A percentile compares a stretch with the other conserved stretches of the same genome.
phyloP scores from a whole-genome alignment of 2,329 filamentous ascomycete species.

The Phialemonium atrogriseum region DNA sequence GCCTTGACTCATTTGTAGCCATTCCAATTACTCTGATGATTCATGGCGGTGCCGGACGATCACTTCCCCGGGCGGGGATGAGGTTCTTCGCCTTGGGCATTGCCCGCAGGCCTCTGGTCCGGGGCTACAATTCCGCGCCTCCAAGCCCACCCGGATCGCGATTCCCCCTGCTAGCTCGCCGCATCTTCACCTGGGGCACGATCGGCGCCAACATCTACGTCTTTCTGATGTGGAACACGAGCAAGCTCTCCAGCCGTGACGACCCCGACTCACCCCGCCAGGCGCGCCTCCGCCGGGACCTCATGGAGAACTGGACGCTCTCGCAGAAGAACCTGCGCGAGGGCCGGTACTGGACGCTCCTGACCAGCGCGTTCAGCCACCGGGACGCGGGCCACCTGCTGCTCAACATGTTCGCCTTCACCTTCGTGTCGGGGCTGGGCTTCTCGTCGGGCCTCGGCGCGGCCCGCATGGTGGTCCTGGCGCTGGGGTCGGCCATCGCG shows the following conservation, averaged over 20 bases:
- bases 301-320: slow-evolving; percentile 12
- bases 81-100: too few species aligned
- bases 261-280: background rate
- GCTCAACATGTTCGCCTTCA: slow-evolving; percentile 15
- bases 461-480: slow-evolving; percentile 7
- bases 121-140: too few species aligned
- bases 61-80: too few species aligned
- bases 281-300: background rate
- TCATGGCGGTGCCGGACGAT: too few species aligned
- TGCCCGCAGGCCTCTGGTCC: too few species aligned
- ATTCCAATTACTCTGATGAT: too few species aligned
- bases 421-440: slow-evolving; percentile 7
- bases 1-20: too few species aligned
- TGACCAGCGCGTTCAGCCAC: slow-evolving; percentile 15
- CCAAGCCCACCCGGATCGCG: too few species aligned
- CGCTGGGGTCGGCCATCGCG: slow-evolving; percentile 12
- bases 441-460: slow-evolving; percentile 9
- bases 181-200: slow-evolving; percentile 8
- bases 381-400: slow-evolving; percentile 9
- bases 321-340: slow-evolving; percentile 10
- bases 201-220: slow-evolving; percentile 6
- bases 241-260: background rate
- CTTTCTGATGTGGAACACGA: slow-evolving; percentile 1
- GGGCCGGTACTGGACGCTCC: slow-evolving; percentile 15
- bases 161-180: background rate